Evolutionary conservation across 768 basidiomycete species (phyloP).

Genomic region (Podaxis pistillaris): DNA sequence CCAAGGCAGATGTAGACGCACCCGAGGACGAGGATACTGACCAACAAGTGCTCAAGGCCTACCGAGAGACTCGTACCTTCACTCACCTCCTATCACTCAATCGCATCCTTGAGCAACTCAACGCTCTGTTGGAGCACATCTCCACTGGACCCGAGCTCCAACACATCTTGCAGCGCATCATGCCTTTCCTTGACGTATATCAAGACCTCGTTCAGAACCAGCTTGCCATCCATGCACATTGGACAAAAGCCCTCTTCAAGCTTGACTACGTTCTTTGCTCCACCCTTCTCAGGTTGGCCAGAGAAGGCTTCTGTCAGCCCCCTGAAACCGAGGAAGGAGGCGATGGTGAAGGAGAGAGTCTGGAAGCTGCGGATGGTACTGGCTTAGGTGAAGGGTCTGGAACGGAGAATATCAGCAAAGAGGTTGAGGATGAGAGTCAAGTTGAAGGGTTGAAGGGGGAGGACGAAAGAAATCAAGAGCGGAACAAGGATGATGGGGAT

Average conservation of each 20-base stretch:
- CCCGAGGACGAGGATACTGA: slow-evolving; percentile 30
- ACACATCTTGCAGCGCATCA: slow-evolving; percentile 39
- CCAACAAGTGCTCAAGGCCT: slow-evolving; percentile 51
- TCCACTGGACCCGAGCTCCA: slow-evolving; percentile 31
- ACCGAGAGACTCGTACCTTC: slow-evolving; percentile 40
- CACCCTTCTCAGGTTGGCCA: slow-evolving; percentile 68
- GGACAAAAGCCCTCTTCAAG: slow-evolving; percentile 83
- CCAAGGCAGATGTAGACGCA: slow-evolving; percentile 20
- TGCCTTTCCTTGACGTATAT: slow-evolving; percentile 78
- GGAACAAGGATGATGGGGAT: slow-evolving; percentile 49
- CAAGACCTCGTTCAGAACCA: slow-evolving; percentile 53
- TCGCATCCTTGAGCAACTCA: slow-evolving; percentile 39
- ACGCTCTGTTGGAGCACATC: slow-evolving; percentile 37
- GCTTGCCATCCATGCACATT: slow-evolving; percentile 53
- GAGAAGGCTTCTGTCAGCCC: slow-evolving; percentile 92
- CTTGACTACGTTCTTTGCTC: slow-evolving; percentile 76
- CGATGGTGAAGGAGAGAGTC: slow-evolving; percentile 45
- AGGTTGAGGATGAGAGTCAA: slow-evolving; percentile 95
- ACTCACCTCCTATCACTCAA: slow-evolving; percentile 49
- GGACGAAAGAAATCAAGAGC: slow-evolving; percentile 43
- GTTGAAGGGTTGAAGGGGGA: slow-evolving; percentile 89
- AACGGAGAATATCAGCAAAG: slow-evolving; percentile 84
- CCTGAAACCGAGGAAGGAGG: slow-evolving; percentile 66
- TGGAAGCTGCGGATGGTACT: slow-evolving; percentile 63
- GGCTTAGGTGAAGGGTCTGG: slow-evolving; percentile 91